Evolutionary conservation across 169 alveolate species (phyloP), one percentile per base, ranked within the genome.

Genomic region (Babesia bigemina): DNA sequence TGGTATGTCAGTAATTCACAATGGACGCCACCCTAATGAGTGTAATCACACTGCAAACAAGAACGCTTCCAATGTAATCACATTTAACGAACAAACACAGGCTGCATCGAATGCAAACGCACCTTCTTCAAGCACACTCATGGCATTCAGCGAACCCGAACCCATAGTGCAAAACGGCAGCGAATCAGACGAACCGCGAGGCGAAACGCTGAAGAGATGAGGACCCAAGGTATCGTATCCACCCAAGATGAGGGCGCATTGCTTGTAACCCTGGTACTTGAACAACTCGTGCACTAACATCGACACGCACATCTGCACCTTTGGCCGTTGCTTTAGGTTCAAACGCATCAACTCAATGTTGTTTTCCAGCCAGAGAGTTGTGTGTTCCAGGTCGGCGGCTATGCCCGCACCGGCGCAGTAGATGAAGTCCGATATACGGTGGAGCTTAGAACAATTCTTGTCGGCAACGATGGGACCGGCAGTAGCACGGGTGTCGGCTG

Each of bases 401-500:
- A 98, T 97, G 47, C 99, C 99, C 39, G 99, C 99, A 26, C 99
- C 99, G 33, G 99, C 98, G 67, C 98, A 95, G 84, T 87, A 95
- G 75, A 98, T 97, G 77, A 95, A 95, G 70, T 98, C 98, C 59
- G 99, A 95, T 13, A 98, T 88, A 59, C 91, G 75, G 85, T 97
- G 99, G 47, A 97, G 91, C 93, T 98, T 98, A 73, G 93, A 92
- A 79, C 99, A 97, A 92, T 95, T 93, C 77, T 97, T 95, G 81
- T 96, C 99, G 14, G 99, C 98, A n/a, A 97, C 99, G 21, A 95
- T 96, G n/a, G 98, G 89, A 11, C 99, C 99, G 50, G 90, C 97
- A 4, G 99, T 97, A 56, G 99, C 99, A 72, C 99, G 88, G 14
- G 99, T 97, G 85, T 98, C 99, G 17, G 99, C 99, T 39, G 99